A percentile compares a stretch with the other conserved stretches of the same genome.
These are phyloP conservation scores for Pelargonium australe DNA, from an alignment of 441 rosid genomes.

Conservation along the genomic window DNA sequence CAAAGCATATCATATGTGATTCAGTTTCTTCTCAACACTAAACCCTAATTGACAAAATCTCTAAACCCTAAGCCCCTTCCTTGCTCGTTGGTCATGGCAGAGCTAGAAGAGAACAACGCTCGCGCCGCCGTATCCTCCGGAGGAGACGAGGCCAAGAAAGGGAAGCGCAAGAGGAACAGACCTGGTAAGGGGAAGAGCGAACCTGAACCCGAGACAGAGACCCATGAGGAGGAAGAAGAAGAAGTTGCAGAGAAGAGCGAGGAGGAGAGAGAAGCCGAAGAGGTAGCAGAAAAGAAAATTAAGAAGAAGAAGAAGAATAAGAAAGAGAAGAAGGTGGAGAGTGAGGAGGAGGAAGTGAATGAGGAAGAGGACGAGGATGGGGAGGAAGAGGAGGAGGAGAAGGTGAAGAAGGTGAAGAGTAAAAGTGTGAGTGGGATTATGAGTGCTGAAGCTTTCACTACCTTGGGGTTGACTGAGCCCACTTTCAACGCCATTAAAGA, in stretches of 20 bases:
- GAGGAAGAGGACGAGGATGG: slow-evolving; percentile 15
- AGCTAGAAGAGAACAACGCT: slow-evolving; percentile 24
- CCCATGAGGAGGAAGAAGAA: slow-evolving; percentile 16
- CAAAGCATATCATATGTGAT: not conserved
- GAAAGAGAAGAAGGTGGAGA: slow-evolving; percentile 9
- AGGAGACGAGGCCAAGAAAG: slow-evolving; percentile 31
- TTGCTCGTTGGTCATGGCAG: slow-evolving; percentile 27
- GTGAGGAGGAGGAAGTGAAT: slow-evolving; percentile 21
- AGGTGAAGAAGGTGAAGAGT: slow-evolving; percentile 24
- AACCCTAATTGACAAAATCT: not conserved
- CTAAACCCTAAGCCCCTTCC: not conserved
- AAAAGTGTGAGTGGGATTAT: slow-evolving; percentile 55
- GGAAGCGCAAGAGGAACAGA: slow-evolving; percentile 51
- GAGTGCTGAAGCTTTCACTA: slow-evolving; percentile 68
- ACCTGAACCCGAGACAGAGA: slow-evolving; percentile 15
- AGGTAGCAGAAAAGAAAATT: slow-evolving; percentile 1
- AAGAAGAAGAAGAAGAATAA: slow-evolving; percentile 11
- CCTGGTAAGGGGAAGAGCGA: slow-evolving; percentile 16
- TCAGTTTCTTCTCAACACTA: not conserved
- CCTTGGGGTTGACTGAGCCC: slow-evolving; percentile 59
- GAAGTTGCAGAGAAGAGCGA: slow-evolving; percentile 21
- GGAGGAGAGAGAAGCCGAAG: slow-evolving; percentile 26
- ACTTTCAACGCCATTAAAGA: slow-evolving; percentile 65
- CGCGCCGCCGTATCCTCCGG: slow-evolving; percentile 17
- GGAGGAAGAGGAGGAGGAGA: slow-evolving; percentile 25